Evolutionary conservation across 805 yeast genomes (phyloP).

Genomic region (Candida fluviatilis): DNA sequence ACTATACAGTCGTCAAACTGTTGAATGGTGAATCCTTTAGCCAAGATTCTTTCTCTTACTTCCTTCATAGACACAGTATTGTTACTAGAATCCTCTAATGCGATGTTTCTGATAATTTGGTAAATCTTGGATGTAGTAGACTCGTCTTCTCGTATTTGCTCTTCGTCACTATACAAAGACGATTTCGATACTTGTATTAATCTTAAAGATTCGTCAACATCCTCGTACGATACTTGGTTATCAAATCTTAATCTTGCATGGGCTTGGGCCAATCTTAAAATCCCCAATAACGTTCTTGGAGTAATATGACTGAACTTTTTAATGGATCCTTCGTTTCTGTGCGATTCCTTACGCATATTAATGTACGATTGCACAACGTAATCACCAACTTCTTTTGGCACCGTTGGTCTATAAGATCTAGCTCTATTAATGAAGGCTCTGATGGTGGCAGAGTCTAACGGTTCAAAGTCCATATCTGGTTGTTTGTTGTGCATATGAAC

Average conservation of each 20-base stretch:
- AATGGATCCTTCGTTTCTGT: conserved; percentile 68
- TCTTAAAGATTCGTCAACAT: conserved; percentile 94
- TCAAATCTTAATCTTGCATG: conserved; percentile 85
- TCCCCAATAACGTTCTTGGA: conserved; percentile 90
- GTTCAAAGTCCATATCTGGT: conserved; percentile 71
- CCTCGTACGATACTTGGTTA: conserved; percentile 63
- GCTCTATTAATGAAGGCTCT: conserved; percentile 89
- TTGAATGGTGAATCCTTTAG: conserved; percentile 79
- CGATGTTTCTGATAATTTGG: conserved; percentile 62
- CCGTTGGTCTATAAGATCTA: conserved; percentile 77
- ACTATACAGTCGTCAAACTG: conserved; percentile 72
- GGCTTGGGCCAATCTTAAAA: conserved; percentile 91
- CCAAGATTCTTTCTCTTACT: conserved; percentile 61
- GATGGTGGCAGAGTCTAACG: conserved; percentile 73
- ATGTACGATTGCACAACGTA: conserved; percentile 84
- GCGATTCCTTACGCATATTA: conserved; percentile 88
- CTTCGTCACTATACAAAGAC: conserved; percentile 56
- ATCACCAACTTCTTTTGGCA: conserved; percentile 79
- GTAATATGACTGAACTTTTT: conserved; percentile 88
- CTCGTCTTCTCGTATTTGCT: conserved; percentile 53
- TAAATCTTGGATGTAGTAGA: conserved; percentile 66
- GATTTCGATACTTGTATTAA: conserved; percentile 82
- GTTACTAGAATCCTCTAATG: conserved; percentile 32
- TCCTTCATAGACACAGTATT: conserved; percentile 39
- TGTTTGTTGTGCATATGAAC: conserved; percentile 93